A percentile compares a stretch with the other conserved stretches of the same genome.
Conservation (phyloP, 2,329 filamentous ascomycete genomes). For the Colletotrichum gloeosporioides region DNA sequence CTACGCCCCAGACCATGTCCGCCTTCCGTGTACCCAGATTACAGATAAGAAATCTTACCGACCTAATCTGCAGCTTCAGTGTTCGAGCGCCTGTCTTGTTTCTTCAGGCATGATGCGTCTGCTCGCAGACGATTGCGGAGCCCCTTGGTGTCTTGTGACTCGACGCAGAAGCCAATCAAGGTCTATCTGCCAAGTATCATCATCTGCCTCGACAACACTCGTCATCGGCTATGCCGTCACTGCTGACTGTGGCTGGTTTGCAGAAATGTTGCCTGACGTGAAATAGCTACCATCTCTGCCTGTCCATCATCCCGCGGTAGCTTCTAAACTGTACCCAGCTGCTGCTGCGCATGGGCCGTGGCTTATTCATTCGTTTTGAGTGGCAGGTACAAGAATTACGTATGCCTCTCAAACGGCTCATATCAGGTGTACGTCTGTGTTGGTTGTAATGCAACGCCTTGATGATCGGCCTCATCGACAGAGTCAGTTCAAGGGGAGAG, state of each 20-base stretch:
- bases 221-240: conserved; percentile 14
- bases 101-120: conserved; percentile 1
- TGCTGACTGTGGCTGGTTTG: not conserved
- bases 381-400: not conserved
- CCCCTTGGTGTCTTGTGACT: conserved; percentile 11
- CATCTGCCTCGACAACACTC: not conserved
- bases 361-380: not conserved
- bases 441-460: not conserved
- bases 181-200: not conserved
- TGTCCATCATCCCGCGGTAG: not conserved
- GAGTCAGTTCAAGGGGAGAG: not conserved
- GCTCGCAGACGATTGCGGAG: conserved; percentile 5
- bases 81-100: conserved; percentile 2
- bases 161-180: conserved; percentile 5
- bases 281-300: not conserved
- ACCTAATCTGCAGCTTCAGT: not conserved
- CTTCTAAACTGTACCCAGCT: not conserved
- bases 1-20: not conserved
- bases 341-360: not conserved
- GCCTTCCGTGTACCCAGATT: not conserved
- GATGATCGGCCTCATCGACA: not conserved
- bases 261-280: not conserved
- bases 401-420: not conserved
- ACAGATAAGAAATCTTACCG: not conserved
- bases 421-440: not conserved